phyloP scores from a whole-genome alignment of 306 rosid genomes.

The Canavalia ensiformis region DNA sequence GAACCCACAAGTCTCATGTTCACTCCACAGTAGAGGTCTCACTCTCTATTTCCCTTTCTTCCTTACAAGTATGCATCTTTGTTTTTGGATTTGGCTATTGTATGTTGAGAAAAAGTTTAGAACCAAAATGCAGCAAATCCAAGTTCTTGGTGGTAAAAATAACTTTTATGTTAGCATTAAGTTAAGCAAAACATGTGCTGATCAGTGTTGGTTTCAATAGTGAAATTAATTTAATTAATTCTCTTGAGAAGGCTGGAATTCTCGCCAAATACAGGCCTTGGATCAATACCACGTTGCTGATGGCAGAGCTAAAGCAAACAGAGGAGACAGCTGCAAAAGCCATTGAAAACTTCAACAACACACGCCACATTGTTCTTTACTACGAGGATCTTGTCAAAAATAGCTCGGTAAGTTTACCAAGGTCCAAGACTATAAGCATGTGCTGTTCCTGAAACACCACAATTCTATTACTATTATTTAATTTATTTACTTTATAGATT shows the following conservation, averaged over 20 bases:
- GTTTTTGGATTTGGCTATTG: not conserved
- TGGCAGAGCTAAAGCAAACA: constrained; percentile 54
- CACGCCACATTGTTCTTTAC: constrained; percentile 65
- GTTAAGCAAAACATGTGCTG: not conserved
- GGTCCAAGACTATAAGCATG: not conserved
- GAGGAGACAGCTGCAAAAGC: constrained; percentile 54
- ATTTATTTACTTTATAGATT: not conserved
- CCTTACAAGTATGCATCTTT: not conserved
- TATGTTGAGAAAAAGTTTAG: not conserved
- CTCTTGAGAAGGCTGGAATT: constrained; percentile 55
- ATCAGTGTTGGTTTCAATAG: constrained; percentile 18
- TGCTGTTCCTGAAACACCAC: not conserved
- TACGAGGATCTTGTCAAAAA: constrained; percentile 64
- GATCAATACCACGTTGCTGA: constrained; percentile 52
- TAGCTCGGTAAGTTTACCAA: constrained; percentile 53
- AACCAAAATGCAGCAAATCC: not conserved
- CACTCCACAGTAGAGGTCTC: constrained; percentile 59
- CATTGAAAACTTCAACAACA: constrained; percentile 58
- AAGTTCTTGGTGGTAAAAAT: not conserved
- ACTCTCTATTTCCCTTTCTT: not conserved
- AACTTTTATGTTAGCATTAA: not conserved
- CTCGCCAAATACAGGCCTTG: constrained; percentile 65
- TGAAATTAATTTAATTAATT: not conserved
- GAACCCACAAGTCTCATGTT: constrained; percentile 73
- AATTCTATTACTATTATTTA: not conserved